Base-by-base conservation (phyloP, 208 protist species). In the Crithidia fasciculata region DNA sequence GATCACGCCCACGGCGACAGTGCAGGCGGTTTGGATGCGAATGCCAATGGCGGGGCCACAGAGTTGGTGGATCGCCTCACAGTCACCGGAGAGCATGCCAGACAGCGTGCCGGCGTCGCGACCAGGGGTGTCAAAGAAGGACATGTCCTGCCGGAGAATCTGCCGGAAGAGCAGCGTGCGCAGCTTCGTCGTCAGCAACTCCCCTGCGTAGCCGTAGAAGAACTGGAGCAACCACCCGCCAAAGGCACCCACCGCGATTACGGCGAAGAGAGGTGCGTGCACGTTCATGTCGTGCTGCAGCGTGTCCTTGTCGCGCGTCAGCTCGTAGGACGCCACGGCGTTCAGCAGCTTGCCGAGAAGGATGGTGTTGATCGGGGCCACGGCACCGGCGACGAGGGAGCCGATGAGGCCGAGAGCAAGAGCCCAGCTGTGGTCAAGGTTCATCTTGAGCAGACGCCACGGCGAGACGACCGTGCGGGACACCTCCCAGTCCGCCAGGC, bases 81-180 rank as follows among this genome's bases (percentile, higher is more conserved):
- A 93, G 72, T 93, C 90, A 50, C 90, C 87, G 47, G 87, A 90
- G 15, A 95, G 86, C 81, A 95, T 89, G 15, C 83, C 83, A 8
- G 83, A 72, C n/a, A 95, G 80, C 5, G 79, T 83, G 28, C 87
- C 90, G 7, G 90, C 78, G 57, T 95, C 90, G 36, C 86, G 81
- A 4, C 84, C 81, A 4, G 84, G 86, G 52, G 80, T 90, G 69
- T 96, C 91, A 61, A 94, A 96, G 78, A 94, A 96, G 77, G 64
- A 90, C 84, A 92, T 90, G 72, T 96, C 91, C 68, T 96, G 91
- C 3, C 88, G 83, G 10, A 95, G 65, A 37, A 95, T 90, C 57
- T 90, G 79, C n/a, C 66, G 70, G 69, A 93, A 90, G 4, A 95
- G 82, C 68, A 84, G 72, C 5, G 81, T 77, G 58, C 90, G 87